Base-by-base conservation (phyloP, 208 protist species). In the Trypanosoma scelopori region DNA sequence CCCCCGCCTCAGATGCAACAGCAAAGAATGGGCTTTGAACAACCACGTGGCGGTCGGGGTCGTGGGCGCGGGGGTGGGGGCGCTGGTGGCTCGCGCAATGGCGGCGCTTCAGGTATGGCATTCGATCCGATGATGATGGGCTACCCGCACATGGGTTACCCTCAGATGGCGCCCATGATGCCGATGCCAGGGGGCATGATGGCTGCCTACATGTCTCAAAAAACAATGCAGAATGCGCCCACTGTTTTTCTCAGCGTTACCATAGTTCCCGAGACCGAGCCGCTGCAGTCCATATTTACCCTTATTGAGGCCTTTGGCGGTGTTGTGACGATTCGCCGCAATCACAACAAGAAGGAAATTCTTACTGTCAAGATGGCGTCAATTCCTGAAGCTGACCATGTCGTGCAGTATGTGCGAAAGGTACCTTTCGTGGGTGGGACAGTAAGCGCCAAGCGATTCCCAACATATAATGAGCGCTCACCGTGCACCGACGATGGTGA, bases 331-430 rank as follows among this genome's bases (percentile, higher is more conserved):
- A 91, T 96, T 28, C 90, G 90, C 43, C 84, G 90, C 58, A 96
- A 93, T 72, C 84, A 92, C 59, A 88, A 92, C 63, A 92, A 92
- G 69, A 85, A 85, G 69, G 84, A 92, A 32, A 96, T 96, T 55
- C 57, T 93, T 7, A 92, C 87, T 1, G 84, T 93, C 20, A 96
- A 96, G 82, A 89, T 89, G 70, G 79, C 84, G 53, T 91, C 83
- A 11, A 71, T 76, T 20, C 80, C 89, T 51, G 87, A 96, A 56
- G 85, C 90, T 23, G 84, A 92, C 30, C 74, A 73, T 43, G 78
- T 91, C 55, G 79, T 87, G 42, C 77, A 83, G 60, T 81, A 79
- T 74, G 67, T 93, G 45, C 82, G 88, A 48, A 85, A 85, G 55
- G 78, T 93, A 12, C 90, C 90, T 11, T 92, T 84, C 65, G 84